Conservation (phyloP, 176 grass and related monocot species). For the Triticum urartu region DNA sequence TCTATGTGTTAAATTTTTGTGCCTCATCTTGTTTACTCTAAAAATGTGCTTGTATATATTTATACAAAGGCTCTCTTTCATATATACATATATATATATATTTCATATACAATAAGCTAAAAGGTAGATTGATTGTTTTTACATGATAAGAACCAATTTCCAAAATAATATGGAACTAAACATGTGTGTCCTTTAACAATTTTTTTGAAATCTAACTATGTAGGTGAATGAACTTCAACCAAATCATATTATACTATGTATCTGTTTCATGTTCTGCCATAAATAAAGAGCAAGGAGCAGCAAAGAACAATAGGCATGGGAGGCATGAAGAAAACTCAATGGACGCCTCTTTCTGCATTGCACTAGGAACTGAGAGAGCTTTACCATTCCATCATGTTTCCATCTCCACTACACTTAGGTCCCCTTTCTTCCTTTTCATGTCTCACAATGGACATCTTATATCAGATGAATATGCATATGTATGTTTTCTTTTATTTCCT, state of each 20-base stretch:
- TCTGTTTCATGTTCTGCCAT: too few relatives aligned
- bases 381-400: slow-evolving; percentile 18
- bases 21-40: background rate
- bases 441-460: background rate
- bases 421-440: slow-evolving; percentile 22
- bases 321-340: slow-evolving; percentile 35
- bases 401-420: slow-evolving; percentile 19
- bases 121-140: background rate
- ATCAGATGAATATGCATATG: background rate
- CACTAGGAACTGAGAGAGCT: background rate
- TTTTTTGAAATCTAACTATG: too few relatives aligned
- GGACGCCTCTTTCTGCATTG: background rate
- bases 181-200: background rate
- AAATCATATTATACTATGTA: too few relatives aligned
- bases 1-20: background rate
- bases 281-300: slow-evolving; percentile 12
- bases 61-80: background rate
- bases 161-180: background rate
- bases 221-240: too few relatives aligned
- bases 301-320: slow-evolving; percentile 12
- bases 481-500: background rate
- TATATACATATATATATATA: background rate
- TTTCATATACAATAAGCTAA: background rate
- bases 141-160: too few relatives aligned
- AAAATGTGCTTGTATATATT: background rate